phyloP scores from a whole-genome alignment of 345 rosid genomes.

The Eutrema yunnanense region DNA sequence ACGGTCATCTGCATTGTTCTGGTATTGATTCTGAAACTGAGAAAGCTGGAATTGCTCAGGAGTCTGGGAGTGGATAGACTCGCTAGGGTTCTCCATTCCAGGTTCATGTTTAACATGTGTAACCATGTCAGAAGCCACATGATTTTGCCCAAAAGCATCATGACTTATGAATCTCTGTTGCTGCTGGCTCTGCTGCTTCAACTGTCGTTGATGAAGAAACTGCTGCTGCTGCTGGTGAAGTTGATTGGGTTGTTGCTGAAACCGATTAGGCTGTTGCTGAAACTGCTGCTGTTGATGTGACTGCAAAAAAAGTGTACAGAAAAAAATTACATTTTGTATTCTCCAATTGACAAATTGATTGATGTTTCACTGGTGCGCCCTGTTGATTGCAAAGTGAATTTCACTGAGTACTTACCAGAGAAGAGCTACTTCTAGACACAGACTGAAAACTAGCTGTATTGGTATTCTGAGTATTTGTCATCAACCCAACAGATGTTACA shows the following conservation, averaged over 20 bases:
- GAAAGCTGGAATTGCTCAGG: conserved; percentile 60
- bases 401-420: conserved; percentile 48
- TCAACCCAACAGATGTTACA: conserved; percentile 53
- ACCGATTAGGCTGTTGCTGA: conserved; percentile 60
- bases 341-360: conserved; percentile 44
- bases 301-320: conserved; percentile 36
- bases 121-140: conserved; percentile 46
- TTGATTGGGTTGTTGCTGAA: conserved; percentile 47
- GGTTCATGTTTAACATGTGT: conserved; percentile 72
- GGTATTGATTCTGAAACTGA: conserved; percentile 68
- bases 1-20: conserved; percentile 52
- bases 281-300: conserved; percentile 71
- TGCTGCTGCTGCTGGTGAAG: conserved; percentile 52
- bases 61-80: conserved; percentile 51
- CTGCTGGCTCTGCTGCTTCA: conserved; percentile 63
- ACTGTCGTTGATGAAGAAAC: conserved; percentile 36
- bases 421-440: conserved; percentile 44
- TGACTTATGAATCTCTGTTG: conserved; percentile 48
- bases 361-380: conserved; percentile 39
- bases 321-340: conserved; percentile 43
- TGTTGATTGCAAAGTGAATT: conserved; percentile 44
- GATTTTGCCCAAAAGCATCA: conserved; percentile 54
- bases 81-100: conserved; percentile 50
- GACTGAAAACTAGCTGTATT: conserved; percentile 53
- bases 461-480: conserved; percentile 56